Evolutionary conservation across 768 basidiomycete genomes (phyloP).

Genomic region (Hydnum rufescens): DNA sequence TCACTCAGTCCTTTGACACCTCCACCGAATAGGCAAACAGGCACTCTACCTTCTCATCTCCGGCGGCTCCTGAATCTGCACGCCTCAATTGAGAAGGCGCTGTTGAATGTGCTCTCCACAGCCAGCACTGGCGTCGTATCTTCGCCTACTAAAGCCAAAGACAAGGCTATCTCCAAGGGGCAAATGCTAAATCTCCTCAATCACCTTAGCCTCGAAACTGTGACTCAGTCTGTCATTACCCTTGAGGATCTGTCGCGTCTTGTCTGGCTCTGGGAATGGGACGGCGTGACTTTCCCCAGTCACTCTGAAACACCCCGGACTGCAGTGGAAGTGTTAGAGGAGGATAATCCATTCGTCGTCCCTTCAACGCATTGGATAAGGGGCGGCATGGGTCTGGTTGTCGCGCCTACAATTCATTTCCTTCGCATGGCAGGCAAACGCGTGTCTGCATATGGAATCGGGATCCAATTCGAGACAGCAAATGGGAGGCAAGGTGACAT

Average conservation of each 20-base stretch:
- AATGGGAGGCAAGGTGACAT: conserved; percentile 38
- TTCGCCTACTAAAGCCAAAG: background rate
- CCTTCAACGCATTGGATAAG: conserved; percentile 51
- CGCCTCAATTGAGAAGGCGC: conserved; percentile 55
- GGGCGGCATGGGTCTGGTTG: conserved; percentile 57
- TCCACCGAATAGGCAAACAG: background rate
- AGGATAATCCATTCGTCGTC: conserved; percentile 7
- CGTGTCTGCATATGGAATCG: conserved; percentile 63
- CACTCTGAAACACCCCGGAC: background rate
- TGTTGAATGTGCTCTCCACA: conserved; percentile 70
- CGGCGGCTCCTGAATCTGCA: conserved; percentile 43
- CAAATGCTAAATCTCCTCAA: conserved; percentile 56
- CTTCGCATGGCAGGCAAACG: conserved; percentile 44
- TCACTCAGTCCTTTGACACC: background rate
- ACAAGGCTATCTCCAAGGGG: conserved; percentile 13
- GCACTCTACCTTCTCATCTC: conserved; percentile 21
- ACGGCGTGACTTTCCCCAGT: conserved; percentile 25
- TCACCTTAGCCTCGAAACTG: conserved; percentile 56
- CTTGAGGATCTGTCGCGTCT: conserved; percentile 40
- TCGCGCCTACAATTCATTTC: conserved; percentile 54
- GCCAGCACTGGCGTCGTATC: conserved; percentile 18
- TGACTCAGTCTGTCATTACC: conserved; percentile 24
- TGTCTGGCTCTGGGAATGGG: conserved; percentile 87
- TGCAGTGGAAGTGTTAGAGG: too few species aligned
- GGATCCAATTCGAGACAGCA: conserved; percentile 57